Evolutionary conservation across 140 eudicot genomes (phyloP), one percentile per base, ranked within the genome.

Genomic region (Cichorium intybus): DNA sequence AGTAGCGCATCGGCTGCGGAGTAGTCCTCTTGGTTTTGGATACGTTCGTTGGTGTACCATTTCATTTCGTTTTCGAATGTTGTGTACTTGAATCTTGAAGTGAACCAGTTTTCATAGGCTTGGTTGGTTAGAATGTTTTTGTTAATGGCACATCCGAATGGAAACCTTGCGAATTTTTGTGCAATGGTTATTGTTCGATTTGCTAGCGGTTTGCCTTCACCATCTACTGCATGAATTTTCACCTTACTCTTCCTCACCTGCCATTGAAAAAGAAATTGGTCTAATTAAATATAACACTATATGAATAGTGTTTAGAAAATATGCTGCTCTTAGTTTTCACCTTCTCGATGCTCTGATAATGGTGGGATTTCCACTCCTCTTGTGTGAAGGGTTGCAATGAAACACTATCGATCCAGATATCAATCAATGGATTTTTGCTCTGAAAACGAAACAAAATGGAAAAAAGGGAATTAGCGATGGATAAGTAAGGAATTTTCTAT

Each of bases 351-450:
- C 75, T 78, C 43, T 75, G 68, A 61, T 58, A 43, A 47, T 73
- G 91, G 66, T 81, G 91, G 26, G 86, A 81, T 56, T 27, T 73
- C 95, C 95, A 87, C 43, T 87, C 87, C 45, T 83, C 84, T 64
- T 66, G 69, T 6, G 88, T 75, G 48, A 87, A 87, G 34, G 91
- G 91, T 68, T 87, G 90, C 52, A 87, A 49, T 1, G 95, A 84
- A 16, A 87, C 70, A 59, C 91, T 84, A 46, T 84, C 88, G 1
- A 72, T 66, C 84, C 84, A 81, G 18, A 87, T 57, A 10, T 87
- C 91, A 31, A 71, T 60, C 2, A 61, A 55, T 24, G 76, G 20
- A 60, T 84, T 68, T 23, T 73, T 50, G 61, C 71, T 73, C 90
- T 86, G 72, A 6, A 21, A 65, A 57, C 7, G n/a, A 47, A 61